Evolutionary conservation across 2,329 filamentous ascomycete species (phyloP).

Genomic region (Beauveria bassiana): DNA sequence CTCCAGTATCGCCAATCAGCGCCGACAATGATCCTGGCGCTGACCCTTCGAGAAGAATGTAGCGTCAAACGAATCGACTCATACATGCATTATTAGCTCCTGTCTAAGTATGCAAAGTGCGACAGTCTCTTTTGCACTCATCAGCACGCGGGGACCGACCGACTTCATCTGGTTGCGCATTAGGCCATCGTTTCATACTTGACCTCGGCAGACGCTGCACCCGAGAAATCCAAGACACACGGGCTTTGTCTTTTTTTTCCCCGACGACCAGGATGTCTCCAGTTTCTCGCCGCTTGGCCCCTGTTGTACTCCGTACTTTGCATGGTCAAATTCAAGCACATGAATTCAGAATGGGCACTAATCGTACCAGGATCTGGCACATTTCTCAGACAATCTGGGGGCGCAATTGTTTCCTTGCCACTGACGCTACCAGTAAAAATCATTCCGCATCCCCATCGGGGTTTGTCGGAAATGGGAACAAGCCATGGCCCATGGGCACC

Average conservation of each 20-base stretch:
- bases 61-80: not conserved
- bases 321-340: slow-evolving; percentile 1
- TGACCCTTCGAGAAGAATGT: not conserved
- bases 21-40: not conserved
- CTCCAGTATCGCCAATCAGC: not conserved
- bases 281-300: not conserved
- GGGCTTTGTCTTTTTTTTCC: not conserved
- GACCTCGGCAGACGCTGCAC: not conserved
- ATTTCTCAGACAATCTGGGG: not conserved
- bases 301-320: no score
- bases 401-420: not conserved
- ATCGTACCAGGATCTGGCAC: not conserved
- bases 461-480: not conserved
- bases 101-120: not conserved
- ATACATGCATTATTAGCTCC: not conserved
- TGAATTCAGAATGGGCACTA: not conserved
- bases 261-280: not conserved
- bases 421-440: not conserved
- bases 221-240: not conserved
- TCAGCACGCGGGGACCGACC: not conserved
- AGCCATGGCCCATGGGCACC: not conserved
- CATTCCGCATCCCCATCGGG: not conserved
- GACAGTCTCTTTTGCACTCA: not conserved
- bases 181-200: not conserved
- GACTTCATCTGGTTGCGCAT: not conserved